Evolutionary conservation across 495 filamentous ascomycete species (phyloP), one percentile per base, ranked within the genome.

Genomic region (Aspergillus biplanus): DNA sequence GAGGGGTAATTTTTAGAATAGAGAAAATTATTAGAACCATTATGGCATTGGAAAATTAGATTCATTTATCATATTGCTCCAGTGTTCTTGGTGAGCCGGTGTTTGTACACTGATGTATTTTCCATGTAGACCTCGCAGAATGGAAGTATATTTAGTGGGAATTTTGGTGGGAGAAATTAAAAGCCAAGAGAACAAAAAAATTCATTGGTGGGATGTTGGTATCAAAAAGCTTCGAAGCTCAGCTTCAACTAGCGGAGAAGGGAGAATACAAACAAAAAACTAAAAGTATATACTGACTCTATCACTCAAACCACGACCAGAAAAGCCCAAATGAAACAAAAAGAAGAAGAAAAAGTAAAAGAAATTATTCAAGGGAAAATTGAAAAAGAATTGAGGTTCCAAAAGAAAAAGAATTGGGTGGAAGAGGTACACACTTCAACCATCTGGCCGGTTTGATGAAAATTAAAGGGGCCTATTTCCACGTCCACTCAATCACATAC

Each of bases 401-500:
- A 56, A 27, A 4, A 27, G 4, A 59, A 33, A 59, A 59, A 15
- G 49, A 56, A 56, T 21, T 37, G 34, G 39, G 39, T 39, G 37
- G 53, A 46, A 46, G 44, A 59, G 33, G 52, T 27, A 16, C 32
- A n/a, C n/a, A 27, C 21, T 1, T 27, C 21, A 27, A 27, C 21
- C 21, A 27, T 27, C 21, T 2, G 21, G 21, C 21, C 21, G 2
- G 21, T 27, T 27, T 27, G 21, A 27, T 27, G 21, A 27, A 27
- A 27, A 27, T 27, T 27, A 27, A 32, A 58, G 7, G 12, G n/a
- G 32, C 12, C 58, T 35, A 69, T 42, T 65, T 70, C 68, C 67
- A 75, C 46, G 59, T 66, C 72, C 72, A 75, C 62, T 73, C 73
- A 63, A 75, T 52, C 56, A 75, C 68, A 67, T 75, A 73, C 69